Conservation (phyloP, 129 eudicot species). For the sunflower (Helianthus annuus) region HanXRQr2.0-SUNRISE NC_035434.2:60524825-60525324, state of each 20-base stretch:
- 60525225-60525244: background rate
- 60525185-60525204: constrained; percentile 8
- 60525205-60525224: background rate
- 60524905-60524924: constrained; percentile 74
- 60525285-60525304: background rate
- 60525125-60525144: background rate
- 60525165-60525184: background rate
- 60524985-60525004: constrained; percentile 22
- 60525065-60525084: constrained; percentile 19
- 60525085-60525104: background rate
- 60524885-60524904: constrained; percentile 86
- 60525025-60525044: constrained; percentile 7
- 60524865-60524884: constrained; percentile 83
- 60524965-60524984: constrained; percentile 82
- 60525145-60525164: constrained; percentile 7
- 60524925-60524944: constrained; percentile 53
- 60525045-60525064: background rate
- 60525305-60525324: background rate
- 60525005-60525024: background rate
- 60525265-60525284: background rate
- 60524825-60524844: constrained; percentile 2
- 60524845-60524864: constrained; percentile 61
- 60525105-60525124: background rate
- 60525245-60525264: background rate
- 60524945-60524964: constrained; percentile 74